phyloP scores from a whole-genome alignment of 805 yeast genomes.

The Candida ponderosae region DNA sequence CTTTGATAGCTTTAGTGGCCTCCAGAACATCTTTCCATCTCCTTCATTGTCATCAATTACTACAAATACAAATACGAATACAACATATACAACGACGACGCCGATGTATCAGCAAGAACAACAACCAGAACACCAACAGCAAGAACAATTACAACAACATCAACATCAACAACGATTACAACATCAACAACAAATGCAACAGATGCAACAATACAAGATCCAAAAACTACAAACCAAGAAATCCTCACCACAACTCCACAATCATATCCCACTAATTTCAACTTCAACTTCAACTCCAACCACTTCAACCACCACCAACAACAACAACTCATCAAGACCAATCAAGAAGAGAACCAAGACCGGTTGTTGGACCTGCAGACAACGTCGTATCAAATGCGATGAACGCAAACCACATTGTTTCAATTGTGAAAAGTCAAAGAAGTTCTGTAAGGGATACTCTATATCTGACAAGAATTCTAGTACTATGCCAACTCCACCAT shows the following conservation, averaged over 20 bases:
- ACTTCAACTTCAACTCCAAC: background rate
- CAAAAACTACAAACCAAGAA: too few species aligned
- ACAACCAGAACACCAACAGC: conserved; percentile 13
- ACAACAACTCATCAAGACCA: background rate
- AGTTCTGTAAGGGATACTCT: conserved; percentile 57
- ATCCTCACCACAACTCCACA: background rate
- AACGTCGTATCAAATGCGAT: conserved; percentile 68
- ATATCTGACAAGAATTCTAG: conserved; percentile 20
- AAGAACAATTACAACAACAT: background rate
- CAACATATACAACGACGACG: background rate
- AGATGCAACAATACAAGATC: too few species aligned
- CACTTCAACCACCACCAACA: background rate
- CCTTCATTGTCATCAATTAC: background rate
- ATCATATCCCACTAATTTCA: too few species aligned
- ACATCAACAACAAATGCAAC: background rate
- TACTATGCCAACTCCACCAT: too few species aligned
- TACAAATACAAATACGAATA: background rate
- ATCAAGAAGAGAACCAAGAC: conserved; percentile 52
- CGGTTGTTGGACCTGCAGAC: conserved; percentile 69
- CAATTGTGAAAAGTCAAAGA: conserved; percentile 59
- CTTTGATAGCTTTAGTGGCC: too few species aligned
- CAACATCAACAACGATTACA: conserved; percentile 26
- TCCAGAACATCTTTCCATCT: background rate
- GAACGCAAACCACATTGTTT: conserved; percentile 63
- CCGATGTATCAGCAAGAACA: background rate